These are phyloP conservation scores for Amylocarpus encephaloides DNA, from an alignment of 2,329 filamentous ascomycete species.

Conservation along the genomic window DNA sequence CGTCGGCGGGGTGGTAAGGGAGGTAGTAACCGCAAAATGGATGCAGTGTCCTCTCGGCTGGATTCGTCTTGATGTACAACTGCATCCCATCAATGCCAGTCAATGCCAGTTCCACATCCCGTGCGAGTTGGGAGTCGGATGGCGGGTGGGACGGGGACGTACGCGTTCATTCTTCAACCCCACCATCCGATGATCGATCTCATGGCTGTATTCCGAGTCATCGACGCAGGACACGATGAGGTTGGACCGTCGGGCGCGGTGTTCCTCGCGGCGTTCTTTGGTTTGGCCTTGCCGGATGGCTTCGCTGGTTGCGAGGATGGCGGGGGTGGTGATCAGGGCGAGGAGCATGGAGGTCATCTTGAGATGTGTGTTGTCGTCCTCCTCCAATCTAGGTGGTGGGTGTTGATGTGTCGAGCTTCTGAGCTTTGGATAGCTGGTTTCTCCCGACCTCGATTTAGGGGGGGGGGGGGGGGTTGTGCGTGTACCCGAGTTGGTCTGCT, in stretches of 20 bases:
- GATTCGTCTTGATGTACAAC: slow-evolving; percentile 42
- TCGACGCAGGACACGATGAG: slow-evolving; percentile 41
- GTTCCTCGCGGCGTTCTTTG: slow-evolving; percentile 43
- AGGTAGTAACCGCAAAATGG: slow-evolving; percentile 50
- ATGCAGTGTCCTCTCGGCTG: slow-evolving; percentile 41
- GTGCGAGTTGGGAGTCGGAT: slow-evolving; percentile 10
- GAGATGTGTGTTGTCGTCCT: background rate
- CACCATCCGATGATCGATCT: slow-evolving; percentile 40
- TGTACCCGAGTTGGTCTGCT: too few species aligned
- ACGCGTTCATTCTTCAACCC: slow-evolving; percentile 41
- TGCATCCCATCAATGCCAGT: slow-evolving; percentile 12
- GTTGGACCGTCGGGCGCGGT: slow-evolving; percentile 43
- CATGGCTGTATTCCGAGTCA: slow-evolving; percentile 37
- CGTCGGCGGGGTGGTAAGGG: slow-evolving; percentile 50
- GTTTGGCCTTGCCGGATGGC: slow-evolving; percentile 44
- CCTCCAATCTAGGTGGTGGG: background rate
- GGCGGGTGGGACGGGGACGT: background rate
- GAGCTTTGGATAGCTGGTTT: too few species aligned
- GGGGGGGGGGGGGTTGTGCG: too few species aligned
- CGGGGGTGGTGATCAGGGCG: slow-evolving; percentile 31
- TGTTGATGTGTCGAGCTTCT: too few species aligned
- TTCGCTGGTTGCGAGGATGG: slow-evolving; percentile 42
- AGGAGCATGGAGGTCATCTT: slow-evolving; percentile 19
- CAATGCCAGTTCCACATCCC: background rate
- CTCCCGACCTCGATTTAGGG: too few species aligned